phyloP scores from a whole-genome alignment of 495 filamentous ascomycete genomes.

The Neurospora intermedia region DNA sequence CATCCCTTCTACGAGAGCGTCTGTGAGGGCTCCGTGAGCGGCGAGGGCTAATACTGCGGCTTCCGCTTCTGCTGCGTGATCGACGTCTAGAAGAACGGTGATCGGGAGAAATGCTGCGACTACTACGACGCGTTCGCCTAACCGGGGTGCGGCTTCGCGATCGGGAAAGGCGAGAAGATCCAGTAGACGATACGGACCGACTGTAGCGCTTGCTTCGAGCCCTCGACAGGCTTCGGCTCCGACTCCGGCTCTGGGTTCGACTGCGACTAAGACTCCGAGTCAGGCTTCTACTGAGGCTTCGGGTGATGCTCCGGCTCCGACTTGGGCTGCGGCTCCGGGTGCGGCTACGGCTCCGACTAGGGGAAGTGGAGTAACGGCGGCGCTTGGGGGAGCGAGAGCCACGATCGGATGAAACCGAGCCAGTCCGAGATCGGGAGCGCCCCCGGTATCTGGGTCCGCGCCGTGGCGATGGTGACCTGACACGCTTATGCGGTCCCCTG shows the following conservation, averaged over 20 bases:
- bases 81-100: constrained; percentile 18
- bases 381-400: constrained; percentile 20
- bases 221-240: constrained; percentile 8
- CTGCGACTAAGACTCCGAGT: constrained; percentile 4
- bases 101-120: constrained; percentile 28
- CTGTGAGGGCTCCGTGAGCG: constrained; percentile 4
- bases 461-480: constrained; percentile 32
- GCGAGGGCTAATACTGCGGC: constrained; percentile 26
- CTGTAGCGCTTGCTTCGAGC: constrained; percentile 19
- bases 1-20: not conserved
- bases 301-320: constrained; percentile 19
- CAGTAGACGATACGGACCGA: constrained; percentile 34
- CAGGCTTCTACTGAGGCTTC: constrained; percentile 7
- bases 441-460: constrained; percentile 12
- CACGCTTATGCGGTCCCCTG: constrained; percentile 28
- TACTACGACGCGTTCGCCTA: constrained; percentile 32
- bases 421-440: constrained; percentile 7
- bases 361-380: constrained; percentile 22
- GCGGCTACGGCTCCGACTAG: constrained; percentile 34
- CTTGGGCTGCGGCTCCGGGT: constrained; percentile 19
- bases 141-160: constrained; percentile 28
- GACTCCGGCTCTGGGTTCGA: constrained; percentile 6
- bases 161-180: constrained; percentile 25
- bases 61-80: constrained; percentile 29
- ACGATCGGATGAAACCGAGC: constrained; percentile 22